Evolutionary conservation across 441 rosid species (phyloP), one percentile per base, ranked within the genome.

Genomic region (Melastoma candidum): DNA sequence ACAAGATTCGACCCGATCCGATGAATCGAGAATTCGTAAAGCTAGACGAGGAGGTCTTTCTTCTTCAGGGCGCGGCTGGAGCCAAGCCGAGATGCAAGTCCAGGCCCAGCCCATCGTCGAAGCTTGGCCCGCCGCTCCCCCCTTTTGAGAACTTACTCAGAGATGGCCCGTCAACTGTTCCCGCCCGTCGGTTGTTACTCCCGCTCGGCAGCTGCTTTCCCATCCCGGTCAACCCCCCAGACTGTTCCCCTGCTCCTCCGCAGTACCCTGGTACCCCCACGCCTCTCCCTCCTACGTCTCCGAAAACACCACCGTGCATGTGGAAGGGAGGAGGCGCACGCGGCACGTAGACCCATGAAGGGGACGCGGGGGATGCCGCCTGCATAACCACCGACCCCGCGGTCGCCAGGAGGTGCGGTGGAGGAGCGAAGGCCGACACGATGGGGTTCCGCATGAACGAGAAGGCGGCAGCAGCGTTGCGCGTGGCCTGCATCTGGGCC

Each of bases 81-180:
- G 95, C 86, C 50, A 90, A 87, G 68, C 98, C 77, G 8, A 90
- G 96, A 71, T 87, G 98, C 74, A 90, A 75, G 68, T 87, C 93
- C 62, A 90, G 67, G 63, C 95, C 92, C 74, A 83, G 63, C 24
- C 72, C 56, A 46, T 90, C 93, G 48, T 84, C 90, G 22, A 78
- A 78, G 43, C 63, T 71, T 12, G 95, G 75, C 54, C 82, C 92
- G 25, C 79, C 75, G 3, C 79, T 36, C 9, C 43, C 86, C 24
- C 79, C 77, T 48, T 72, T 75, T 4, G 90, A 65, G 61, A 78
- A 87, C 76, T 79, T 73, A 60, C 83, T 79, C 51, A 78, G 68
- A 0, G 95, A 77, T 1, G 77, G 73, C 43, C 43, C 43, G 9
- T 36, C 43, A 0, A 36, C 9, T 10, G 43, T 6, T 6, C 43